These are phyloP conservation scores for Diplodia sapinea DNA, from an alignment of 2,329 filamentous ascomycete species.

Conservation along the genomic window DNA sequence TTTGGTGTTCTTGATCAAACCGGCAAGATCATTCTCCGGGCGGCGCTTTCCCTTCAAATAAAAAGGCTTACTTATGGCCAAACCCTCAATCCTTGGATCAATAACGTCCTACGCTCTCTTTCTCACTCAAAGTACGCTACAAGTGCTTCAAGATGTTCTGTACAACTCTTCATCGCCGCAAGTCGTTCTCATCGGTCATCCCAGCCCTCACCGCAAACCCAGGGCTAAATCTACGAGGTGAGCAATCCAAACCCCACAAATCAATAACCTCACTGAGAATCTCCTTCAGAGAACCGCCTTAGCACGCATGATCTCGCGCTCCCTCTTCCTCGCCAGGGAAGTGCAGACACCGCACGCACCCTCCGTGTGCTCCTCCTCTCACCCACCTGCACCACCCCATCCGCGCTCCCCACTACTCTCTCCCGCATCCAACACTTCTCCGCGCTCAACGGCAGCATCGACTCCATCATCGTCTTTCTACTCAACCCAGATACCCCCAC, in stretches of 20 bases:
- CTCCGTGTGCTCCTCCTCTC: slow-evolving; percentile 29
- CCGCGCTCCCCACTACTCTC: slow-evolving; percentile 6
- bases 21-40: background rate
- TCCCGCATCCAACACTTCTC: slow-evolving; percentile 28
- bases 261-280: background rate
- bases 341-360: background rate
- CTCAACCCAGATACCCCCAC: background rate
- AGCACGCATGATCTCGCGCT: slow-evolving; percentile 29
- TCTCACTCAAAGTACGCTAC: background rate
- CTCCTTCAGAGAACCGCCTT: slow-evolving; percentile 14
- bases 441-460: slow-evolving; percentile 8
- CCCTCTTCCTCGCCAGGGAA: slow-evolving; percentile 10
- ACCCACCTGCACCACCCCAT: background rate
- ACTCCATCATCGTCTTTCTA: slow-evolving; percentile 22
- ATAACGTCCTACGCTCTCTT: background rate
- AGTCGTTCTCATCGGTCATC: slow-evolving; percentile 48
- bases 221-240: slow-evolving; percentile 43
- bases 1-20: background rate
- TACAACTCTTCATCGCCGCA: slow-evolving; percentile 47
- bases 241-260: background rate
- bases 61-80: background rate
- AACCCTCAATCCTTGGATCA: background rate
- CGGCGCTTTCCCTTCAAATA: background rate
- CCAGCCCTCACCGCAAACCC: slow-evolving; percentile 41
- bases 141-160: slow-evolving; percentile 46